phyloP scores from a whole-genome alignment of 2,329 filamentous ascomycete species.

The Fusarium subglutinans region DNA sequence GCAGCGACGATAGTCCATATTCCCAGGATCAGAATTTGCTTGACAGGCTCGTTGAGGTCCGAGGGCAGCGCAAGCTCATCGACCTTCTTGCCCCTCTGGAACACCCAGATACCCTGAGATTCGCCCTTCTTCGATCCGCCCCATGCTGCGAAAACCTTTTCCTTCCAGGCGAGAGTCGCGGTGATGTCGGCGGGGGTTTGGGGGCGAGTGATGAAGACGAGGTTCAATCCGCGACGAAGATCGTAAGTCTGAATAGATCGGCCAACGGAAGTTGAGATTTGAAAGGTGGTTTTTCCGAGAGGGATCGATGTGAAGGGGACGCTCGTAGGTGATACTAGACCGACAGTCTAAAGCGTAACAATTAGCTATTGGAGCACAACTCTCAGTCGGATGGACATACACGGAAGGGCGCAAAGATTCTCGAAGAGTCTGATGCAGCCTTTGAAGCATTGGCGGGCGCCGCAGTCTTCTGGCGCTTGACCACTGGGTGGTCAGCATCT shows the following conservation, averaged over 20 bases:
- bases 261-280: slow-evolving; percentile 95
- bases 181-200: slow-evolving; percentile 89
- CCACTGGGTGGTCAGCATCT: slow-evolving; percentile 68
- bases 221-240: slow-evolving; percentile 85
- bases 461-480: slow-evolving; percentile 77
- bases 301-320: slow-evolving; percentile 92
- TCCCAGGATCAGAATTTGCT: slow-evolving; percentile 83
- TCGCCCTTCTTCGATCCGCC: slow-evolving; percentile 66
- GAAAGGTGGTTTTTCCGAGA: slow-evolving; percentile 92
- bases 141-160: slow-evolving; percentile 90
- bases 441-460: slow-evolving; percentile 50
- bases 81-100: slow-evolving; percentile 88
- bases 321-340: slow-evolving; percentile 87
- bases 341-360: slow-evolving; percentile 74
- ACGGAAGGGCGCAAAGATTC: slow-evolving; percentile 92
- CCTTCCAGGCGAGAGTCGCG: slow-evolving; percentile 87
- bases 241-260: slow-evolving; percentile 95
- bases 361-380: neutral
- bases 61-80: slow-evolving; percentile 76
- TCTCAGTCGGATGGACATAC: slow-evolving; percentile 60
- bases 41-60: slow-evolving; percentile 75
- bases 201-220: slow-evolving; percentile 92
- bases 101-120: slow-evolving; percentile 83
- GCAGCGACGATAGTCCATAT: slow-evolving; percentile 90
- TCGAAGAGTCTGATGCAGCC: slow-evolving; percentile 65